Evolutionary conservation across 1,284 basidiomycete species (phyloP), one percentile per base, ranked within the genome.

Genomic region (Meripilus lineatus): DNA sequence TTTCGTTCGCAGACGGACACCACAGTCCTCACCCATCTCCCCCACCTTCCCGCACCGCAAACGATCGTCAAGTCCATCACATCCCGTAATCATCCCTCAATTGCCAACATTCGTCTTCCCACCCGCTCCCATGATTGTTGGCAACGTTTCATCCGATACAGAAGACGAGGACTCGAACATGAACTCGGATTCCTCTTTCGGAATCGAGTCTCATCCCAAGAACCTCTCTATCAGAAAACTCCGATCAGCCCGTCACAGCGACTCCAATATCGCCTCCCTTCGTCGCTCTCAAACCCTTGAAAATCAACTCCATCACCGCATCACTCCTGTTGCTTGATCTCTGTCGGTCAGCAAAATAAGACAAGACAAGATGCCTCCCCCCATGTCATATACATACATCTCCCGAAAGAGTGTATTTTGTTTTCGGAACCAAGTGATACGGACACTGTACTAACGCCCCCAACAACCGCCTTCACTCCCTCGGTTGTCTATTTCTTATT

Each of bases 1-100:
- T 26, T 89, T 84, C 50, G 79, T 84, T 33, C 81, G 85, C 48
- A 78, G 85, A 47, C 84, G 79, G 64, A 85, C 83, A 2, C 85
- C 86, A 21, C 77, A 79, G 49, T 70, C 75, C 28, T 86, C 85
- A 13, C 84, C 84, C 0, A 81, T 77, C 14, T 77, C 79, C 1
- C 76, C 82, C 11, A 74, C 74, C 21, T 87, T 83, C 58, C 68
- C 72, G 44, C 69, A 67, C 34, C 54, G 68, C 48, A 63, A 53
- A 45, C 58, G 56, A 43, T 57, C 46, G n/a, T 46, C 60, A 44
- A 61, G 64, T 42, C 58, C 66, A 28, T 57, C 69, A 66, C 48
- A 72, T 70, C 77, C 79, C 13, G 71, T 83, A 53, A 70, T 70
- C 42, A 69, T 84, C 42, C 81, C 81, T 13, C 75, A 71, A 8